phyloP scores from a whole-genome alignment of 2,329 filamentous ascomycete species.

The Sclerotinia glacialis region DNA sequence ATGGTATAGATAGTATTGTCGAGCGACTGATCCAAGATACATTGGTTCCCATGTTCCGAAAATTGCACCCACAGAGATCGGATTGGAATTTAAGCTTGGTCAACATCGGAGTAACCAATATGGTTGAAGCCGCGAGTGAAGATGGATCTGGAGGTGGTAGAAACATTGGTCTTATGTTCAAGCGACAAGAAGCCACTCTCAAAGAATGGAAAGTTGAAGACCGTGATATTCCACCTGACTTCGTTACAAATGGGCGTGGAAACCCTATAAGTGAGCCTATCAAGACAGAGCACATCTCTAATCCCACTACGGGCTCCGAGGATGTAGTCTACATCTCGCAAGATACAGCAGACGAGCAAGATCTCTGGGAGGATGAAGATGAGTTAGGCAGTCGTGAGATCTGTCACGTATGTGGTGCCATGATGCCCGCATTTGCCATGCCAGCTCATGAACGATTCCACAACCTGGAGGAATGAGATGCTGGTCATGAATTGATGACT shows the following conservation, averaged over 20 bases:
- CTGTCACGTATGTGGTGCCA: constrained; percentile 46
- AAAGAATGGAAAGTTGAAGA: constrained; percentile 63
- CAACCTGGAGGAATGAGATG: constrained; percentile 28
- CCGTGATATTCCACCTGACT: constrained; percentile 39
- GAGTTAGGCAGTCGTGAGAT: constrained; percentile 36
- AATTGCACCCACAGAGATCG: constrained; percentile 60
- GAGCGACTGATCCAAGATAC: constrained; percentile 67
- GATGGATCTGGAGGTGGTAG: constrained; percentile 53
- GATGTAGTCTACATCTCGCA: constrained; percentile 33
- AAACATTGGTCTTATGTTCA: constrained; percentile 83
- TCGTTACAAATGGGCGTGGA: background rate
- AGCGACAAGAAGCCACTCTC: constrained; percentile 65
- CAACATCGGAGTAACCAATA: constrained; percentile 85
- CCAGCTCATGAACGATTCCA: constrained; percentile 50
- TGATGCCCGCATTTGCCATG: constrained; percentile 50
- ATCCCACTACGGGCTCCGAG: constrained; percentile 30
- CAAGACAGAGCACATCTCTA: background rate
- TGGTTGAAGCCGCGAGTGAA: constrained; percentile 55
- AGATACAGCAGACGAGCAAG: constrained; percentile 27
- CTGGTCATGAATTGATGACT: background rate
- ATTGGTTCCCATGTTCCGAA: constrained; percentile 69
- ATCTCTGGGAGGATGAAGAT: constrained; percentile 35
- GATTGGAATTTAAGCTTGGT: constrained; percentile 81
- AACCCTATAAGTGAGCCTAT: background rate
- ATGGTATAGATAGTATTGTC: constrained; percentile 57